A percentile compares a stretch with the other conserved stretches of the same genome.
Evolutionary conservation across 441 rosid species (phyloP).

Genomic region (Erodium trifolium): DNA sequence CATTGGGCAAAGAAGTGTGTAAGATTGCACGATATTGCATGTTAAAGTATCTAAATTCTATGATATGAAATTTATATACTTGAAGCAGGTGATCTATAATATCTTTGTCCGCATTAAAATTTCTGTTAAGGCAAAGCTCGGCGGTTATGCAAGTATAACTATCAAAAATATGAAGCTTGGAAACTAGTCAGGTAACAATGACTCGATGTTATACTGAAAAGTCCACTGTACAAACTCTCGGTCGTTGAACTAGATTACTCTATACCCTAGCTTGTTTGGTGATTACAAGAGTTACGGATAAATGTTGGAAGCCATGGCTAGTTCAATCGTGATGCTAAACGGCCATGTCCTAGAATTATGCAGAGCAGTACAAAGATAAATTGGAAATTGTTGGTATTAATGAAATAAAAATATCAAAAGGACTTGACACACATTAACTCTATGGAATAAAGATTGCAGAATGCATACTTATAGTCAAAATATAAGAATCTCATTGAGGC

Average conservation of each 20-base stretch:
- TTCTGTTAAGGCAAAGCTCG: background rate
- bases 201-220: background rate
- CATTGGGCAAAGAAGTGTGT: no score
- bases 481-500: no score
- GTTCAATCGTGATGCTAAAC: background rate
- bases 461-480: background rate
- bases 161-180: background rate
- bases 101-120: background rate
- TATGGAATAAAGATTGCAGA: background rate
- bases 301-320: background rate
- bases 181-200: background rate
- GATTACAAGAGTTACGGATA: background rate
- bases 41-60: no score
- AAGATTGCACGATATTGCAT: no score
- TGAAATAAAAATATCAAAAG: no score
- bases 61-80: no score
- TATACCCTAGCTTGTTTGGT: background rate
- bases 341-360: background rate
- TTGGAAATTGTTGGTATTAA: background rate
- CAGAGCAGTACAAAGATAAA: background rate
- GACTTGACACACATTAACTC: background rate
- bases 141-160: background rate
- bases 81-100: no score
- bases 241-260: background rate
- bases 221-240: background rate